Base-by-base conservation (phyloP, 2,329 filamentous ascomycete genomes). In the Onygenales sp. region DNA sequence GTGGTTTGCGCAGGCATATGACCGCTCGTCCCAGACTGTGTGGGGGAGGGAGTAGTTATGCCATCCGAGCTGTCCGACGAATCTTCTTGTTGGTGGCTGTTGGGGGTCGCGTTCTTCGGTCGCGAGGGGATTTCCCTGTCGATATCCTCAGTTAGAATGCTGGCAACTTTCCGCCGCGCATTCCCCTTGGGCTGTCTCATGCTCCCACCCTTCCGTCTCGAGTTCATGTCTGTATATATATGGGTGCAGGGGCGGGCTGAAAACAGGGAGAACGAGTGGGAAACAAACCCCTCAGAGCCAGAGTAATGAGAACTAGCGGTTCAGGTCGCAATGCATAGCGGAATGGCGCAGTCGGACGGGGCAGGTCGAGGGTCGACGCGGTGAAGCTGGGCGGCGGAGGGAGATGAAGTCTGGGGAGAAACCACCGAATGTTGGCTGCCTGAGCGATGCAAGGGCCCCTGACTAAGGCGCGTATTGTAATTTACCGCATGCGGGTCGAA, bases 121-220 rank as follows among this genome's bases (percentile, higher is more conserved):
- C 58, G 59, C 31, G 58, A 43, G 31, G 61, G 56, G 48, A 57
- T 54, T 17, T 53, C 54, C 53, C 55, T 59, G n/a, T 60, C 54
- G n/a, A 58, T 52, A 21, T 59, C 50, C 11, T 63, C 61, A 14
- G 27, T 61, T 10, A 64, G 45, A 44, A 66, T 58, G 42, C 64
- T 63, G 35, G 64, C 63, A 52, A 66, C 61, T 5, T 66, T 64
- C 44, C 59, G 63, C 50, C 61, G 64, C 27, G 59, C 60, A 51
- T 56, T 58, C 46, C 48, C 57, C 53, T 60, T 63, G 38, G 60
- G 53, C 41, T 53, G 52, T 54, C 59, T 61, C 51, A 66, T 54
- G 52, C 64, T 68, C 58, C 63, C 66, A 56, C 67, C 63, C 55
- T 64, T 65, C 58, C 59, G 66, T 51, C 56, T 63, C 32, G 43